Conservation (phyloP, 257 asterid genomes). For the Lithospermum erythrorhizon region DNA sequence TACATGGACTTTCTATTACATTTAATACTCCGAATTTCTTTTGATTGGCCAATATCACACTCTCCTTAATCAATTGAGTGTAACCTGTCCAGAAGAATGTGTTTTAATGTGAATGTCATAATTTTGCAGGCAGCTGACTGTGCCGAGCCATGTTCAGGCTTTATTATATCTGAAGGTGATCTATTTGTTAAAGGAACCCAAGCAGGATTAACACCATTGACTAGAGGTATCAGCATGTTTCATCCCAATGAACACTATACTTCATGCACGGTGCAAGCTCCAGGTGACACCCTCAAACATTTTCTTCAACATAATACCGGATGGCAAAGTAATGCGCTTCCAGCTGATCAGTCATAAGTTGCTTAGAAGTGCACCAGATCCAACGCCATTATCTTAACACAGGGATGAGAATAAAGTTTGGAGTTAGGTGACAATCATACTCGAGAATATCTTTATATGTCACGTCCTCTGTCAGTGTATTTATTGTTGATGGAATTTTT, state of each 20-base stretch:
- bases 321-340: slow-evolving; percentile 38
- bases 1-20: too few relatives aligned
- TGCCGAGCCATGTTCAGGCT: slow-evolving; percentile 46
- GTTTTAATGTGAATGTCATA: background rate
- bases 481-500: background rate
- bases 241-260: slow-evolving; percentile 46
- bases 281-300: slow-evolving; percentile 45
- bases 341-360: slow-evolving; percentile 26
- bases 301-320: slow-evolving; percentile 58
- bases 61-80: background rate
- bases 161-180: slow-evolving; percentile 70
- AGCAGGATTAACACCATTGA: slow-evolving; percentile 32
- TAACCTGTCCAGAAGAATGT: background rate
- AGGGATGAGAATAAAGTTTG: background rate
- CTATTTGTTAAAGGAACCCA: slow-evolving; percentile 43
- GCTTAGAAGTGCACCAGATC: slow-evolving; percentile 9
- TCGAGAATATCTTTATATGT: background rate
- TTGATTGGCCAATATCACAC: background rate
- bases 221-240: slow-evolving; percentile 24
- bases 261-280: slow-evolving; percentile 53
- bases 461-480: background rate
- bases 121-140: slow-evolving; percentile 58
- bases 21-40: background rate
- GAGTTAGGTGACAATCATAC: background rate
- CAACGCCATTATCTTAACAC: background rate